Percentiles rank a stretch among this genome's conserved stretches.
Evolutionary conservation across 495 filamentous ascomycete genomes (phyloP).

Genomic region (Clohesyomyces aquaticus): DNA sequence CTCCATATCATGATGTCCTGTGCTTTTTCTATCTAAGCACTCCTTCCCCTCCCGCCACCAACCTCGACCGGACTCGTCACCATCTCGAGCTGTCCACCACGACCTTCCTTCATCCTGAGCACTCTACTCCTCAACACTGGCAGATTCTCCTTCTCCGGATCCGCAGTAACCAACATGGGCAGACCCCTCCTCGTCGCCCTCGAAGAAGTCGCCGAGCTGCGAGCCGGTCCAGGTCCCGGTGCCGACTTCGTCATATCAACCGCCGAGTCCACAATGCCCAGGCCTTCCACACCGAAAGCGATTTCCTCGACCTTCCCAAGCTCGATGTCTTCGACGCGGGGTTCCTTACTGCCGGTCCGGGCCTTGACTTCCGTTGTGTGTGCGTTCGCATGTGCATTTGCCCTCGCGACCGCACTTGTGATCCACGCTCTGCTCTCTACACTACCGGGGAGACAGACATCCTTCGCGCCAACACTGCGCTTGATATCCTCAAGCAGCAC

Average conservation of each 20-base stretch:
- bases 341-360: too few relatives aligned
- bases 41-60: background rate
- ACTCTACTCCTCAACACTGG: constrained; percentile 28
- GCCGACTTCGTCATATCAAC: constrained; percentile 18
- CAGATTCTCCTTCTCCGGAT: constrained; percentile 35
- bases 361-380: too few relatives aligned
- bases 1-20: too few relatives aligned
- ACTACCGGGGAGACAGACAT: constrained; percentile 59
- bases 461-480: constrained; percentile 64
- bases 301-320: constrained; percentile 28
- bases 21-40: too few relatives aligned
- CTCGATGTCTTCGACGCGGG: too few relatives aligned
- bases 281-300: constrained; percentile 23
- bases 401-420: background rate
- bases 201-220: too few relatives aligned
- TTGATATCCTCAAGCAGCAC: constrained; percentile 83
- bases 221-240: background rate
- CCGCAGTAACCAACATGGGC: constrained; percentile 17
- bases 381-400: background rate
- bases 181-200: too few relatives aligned
- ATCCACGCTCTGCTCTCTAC: constrained; percentile 36
- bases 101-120: constrained; percentile 24
- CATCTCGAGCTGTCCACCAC: constrained; percentile 24
- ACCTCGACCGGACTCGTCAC: constrained; percentile 4
- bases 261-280: constrained; percentile 25